Evolutionary conservation across 352 stramenopile species (phyloP), one percentile per base, ranked within the genome.

Genomic region (Phytophthora cryptogea): DNA sequence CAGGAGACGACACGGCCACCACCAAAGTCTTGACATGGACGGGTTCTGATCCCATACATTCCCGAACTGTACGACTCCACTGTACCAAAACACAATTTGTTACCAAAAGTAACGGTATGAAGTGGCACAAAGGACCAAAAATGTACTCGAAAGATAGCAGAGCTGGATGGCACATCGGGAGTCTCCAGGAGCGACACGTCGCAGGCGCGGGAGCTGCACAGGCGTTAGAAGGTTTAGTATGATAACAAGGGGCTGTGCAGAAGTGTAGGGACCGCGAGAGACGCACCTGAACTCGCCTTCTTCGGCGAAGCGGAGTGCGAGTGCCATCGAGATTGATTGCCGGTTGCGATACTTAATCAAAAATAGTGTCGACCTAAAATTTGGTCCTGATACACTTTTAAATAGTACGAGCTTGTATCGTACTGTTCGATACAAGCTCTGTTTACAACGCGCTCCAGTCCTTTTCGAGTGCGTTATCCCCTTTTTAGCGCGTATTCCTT

Each of bases 71-170:
- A 32, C 76, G 75, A 47, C 70, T 85, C 81, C 81, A 90, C 78
- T 90, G 46, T 17, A 35, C 16, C 40, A 33, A 30, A 43, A 35
- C 14, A n/a, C 20, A 20, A 16, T 41, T 41, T 41, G 35, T 41
- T 7, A 41, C 35, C 13, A 33, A 28, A 30, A 16, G 9, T 37
- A 43, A 41, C 32, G 4, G 44, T 37, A 54, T 41, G 5, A 41
- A 41, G 36, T 41, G 7, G 23, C 14, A 40, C 14, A 40, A 39
- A 16, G 0, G 9, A 5, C 10, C n/a, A 20, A 10, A 47, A 35
- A n/a, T 9, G 51, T 81, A 90, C 81, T 5, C 82, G 79, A 55
- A 91, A 91, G 47, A 87, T 63, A 32, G 76, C 72, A n/a, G 70
- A 52, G 53, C 63, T 61, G 5, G 67, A 54, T 0, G 55, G 26